Percentiles rank a stretch among this genome's conserved stretches.
Evolutionary conservation across 345 rosid genomes (phyloP).

Genomic region (Leavenworthia alabamica): DNA sequence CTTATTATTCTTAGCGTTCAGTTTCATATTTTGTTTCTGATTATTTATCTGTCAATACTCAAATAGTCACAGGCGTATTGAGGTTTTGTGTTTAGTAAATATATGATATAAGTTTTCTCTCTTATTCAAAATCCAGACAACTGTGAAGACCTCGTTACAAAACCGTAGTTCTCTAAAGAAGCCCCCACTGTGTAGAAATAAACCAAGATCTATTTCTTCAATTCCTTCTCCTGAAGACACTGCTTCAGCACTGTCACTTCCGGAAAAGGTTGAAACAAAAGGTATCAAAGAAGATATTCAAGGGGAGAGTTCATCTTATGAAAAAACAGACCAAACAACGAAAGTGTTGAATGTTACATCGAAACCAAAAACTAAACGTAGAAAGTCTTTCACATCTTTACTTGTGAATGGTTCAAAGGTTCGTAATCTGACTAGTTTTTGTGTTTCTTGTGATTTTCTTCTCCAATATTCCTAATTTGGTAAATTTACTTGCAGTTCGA

Average conservation of each 20-base stretch:
- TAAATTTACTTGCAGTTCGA: conserved; percentile 43
- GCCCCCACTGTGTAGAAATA: conserved; percentile 22
- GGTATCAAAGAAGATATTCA: conserved; percentile 35
- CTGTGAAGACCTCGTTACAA: conserved; percentile 23
- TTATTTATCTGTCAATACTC: not conserved
- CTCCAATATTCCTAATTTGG: conserved; percentile 9
- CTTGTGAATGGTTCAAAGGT: conserved; percentile 80
- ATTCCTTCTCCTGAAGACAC: conserved; percentile 34
- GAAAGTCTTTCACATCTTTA: conserved; percentile 81
- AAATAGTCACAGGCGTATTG: not conserved
- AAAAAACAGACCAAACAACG: conserved; percentile 19
- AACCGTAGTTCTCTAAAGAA: conserved; percentile 30
- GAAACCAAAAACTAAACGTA: conserved; percentile 55
- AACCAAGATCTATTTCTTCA: conserved; percentile 27
- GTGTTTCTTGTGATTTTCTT: conserved; percentile 4
- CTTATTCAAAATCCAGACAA: conserved; percentile 20
- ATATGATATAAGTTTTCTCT: conserved; percentile 12
- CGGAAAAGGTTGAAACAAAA: conserved; percentile 27
- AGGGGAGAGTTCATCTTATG: conserved; percentile 29
- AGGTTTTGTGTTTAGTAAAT: not conserved
- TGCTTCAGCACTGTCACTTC: conserved; percentile 20
- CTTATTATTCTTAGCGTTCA: not conserved
- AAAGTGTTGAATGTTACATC: conserved; percentile 30
- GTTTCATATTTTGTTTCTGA: not conserved
- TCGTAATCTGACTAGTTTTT: not conserved